These are phyloP conservation scores for Cryoendolithus antarcticus DNA, from an alignment of 2,329 filamentous ascomycete species.

Conservation along the genomic window DNA sequence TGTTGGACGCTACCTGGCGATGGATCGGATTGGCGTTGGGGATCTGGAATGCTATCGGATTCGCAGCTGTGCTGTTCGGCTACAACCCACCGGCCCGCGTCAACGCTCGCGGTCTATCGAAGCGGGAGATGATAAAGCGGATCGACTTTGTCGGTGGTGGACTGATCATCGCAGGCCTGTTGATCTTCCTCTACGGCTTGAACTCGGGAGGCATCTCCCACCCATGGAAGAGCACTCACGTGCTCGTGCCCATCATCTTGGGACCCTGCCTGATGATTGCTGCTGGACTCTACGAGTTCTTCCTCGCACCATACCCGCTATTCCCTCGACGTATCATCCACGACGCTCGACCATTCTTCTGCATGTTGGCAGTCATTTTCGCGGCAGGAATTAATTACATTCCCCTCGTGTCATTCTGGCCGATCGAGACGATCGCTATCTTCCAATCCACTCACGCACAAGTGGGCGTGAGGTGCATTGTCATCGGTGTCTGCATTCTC, in stretches of 20 bases:
- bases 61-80: constrained; percentile 39
- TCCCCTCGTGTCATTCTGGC: constrained; percentile 45
- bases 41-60: constrained; percentile 38
- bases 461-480: constrained; percentile 30
- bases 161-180: constrained; percentile 38
- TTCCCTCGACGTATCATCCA: constrained; percentile 20
- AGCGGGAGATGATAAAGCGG: constrained; percentile 30
- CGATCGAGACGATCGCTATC: constrained; percentile 34
- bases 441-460: too few relatives aligned
- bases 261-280: constrained; percentile 19
- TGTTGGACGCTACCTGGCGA: constrained; percentile 43
- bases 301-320: constrained; percentile 22
- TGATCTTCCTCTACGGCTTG: constrained; percentile 38
- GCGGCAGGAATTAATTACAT: constrained; percentile 29
- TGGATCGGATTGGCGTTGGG: constrained; percentile 43
- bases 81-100: constrained; percentile 42
- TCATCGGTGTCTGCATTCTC: constrained; percentile 48
- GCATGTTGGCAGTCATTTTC: constrained; percentile 29
- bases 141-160: constrained; percentile 43
- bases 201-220: constrained; percentile 9
- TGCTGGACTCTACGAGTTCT: constrained; percentile 23
- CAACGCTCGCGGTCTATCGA: constrained; percentile 21
- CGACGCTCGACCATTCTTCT: constrained; percentile 22
- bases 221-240: constrained; percentile 20
- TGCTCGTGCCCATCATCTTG: constrained; percentile 22